Evolutionary conservation across 306 rosid genomes (phyloP), one percentile per base, ranked within the genome.

Genomic region (Canavalia ensiformis): DNA sequence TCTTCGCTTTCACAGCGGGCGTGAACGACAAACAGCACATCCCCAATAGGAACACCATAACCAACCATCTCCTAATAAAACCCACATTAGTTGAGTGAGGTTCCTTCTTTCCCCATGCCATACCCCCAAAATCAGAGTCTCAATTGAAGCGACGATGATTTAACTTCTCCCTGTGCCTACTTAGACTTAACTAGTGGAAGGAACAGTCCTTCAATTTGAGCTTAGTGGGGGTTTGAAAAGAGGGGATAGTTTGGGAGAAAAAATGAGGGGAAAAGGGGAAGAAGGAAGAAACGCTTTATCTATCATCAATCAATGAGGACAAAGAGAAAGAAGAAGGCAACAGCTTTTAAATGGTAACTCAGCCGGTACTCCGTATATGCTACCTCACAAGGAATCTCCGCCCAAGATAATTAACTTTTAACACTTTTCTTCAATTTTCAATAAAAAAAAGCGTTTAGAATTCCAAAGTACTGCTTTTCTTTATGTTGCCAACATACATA

Each of bases 71-170:
- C 72, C 7, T 7, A 45, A 47, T 1, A 57, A 59, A 78, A 72
- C 3, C 74, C n/a, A 5, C 89, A 65, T 39, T 50, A 54, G 34
- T 75, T 60, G 62, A 31, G 39, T 3, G 13, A 1, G 29, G 29
- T 29, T 25, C 44, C 9, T 5, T 76, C 5, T 71, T 45, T 2
- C 30, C 49, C 6, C 63, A 83, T 0, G 44, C 87, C 87, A 84
- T 83, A 12, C 8, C 41, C 71, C 25, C 47, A 35, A 41, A 74
- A 28, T 11, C 42, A 12, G 4, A 57, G 10, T 4, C 41, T 37
- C 4, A 37, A 37, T 37, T 37, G 41, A 37, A 37, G 41, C 41
- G 41, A 37, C 25, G 25, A 4, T 37, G 41, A 37, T 37, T 37
- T 37, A 37, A 18, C 25, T 37, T 37, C 41, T 37, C 41, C 44